Evolutionary conservation across 805 yeast genomes (phyloP), one percentile per base, ranked within the genome.

Genomic region (Metschnikowia borealis): DNA sequence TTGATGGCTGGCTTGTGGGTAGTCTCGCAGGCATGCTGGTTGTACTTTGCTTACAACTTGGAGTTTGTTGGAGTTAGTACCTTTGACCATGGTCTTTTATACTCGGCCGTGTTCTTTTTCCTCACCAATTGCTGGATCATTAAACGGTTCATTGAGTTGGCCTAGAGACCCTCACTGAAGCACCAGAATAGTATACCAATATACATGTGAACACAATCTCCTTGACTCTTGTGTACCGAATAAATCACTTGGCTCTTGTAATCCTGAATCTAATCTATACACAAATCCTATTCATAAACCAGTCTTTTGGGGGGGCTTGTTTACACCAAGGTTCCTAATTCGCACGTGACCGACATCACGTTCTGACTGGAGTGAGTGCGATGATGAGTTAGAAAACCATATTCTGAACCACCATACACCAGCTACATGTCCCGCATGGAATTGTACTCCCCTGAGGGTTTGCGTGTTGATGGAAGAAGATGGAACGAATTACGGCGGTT

Each of bases 401-500:
- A 26, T 38, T 26, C 42, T n/a, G 18, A 14, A 20, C 33, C 46
- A 41, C 32, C 36, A 15, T 38, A 14, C 14, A 23, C 31, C 32
- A 38, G 17, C 45, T 10, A 21, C 17, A 82, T 82, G 85, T 81
- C 85, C 38, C 75, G 87, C 49, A 68, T 83, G 59, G 99, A 94
- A 73, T 68, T 94, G 41, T 92, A 88, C 64, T 91, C 97, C 0
- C 97, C 97, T 6, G 98, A 94, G 68, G 99, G 99, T 4, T 77
- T 94, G 43, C 77, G 99, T 56, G 73, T 85, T 13, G 98, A 94
- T 65, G 99, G 99, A 1, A 82, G 99, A 60, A 78, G 99, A 54
- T 90, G 94, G 90, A 89, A 92, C 61, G 99, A 94, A 66, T 76
- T 91, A 40, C 83, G 98, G 45, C 78, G 84, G 31, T 88, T 94